Percentiles rank a stretch among this genome's conserved stretches.
These are phyloP conservation scores for Penicillium sp. DNA, from an alignment of 2,329 filamentous ascomycete species.

Conservation along the genomic window DNA sequence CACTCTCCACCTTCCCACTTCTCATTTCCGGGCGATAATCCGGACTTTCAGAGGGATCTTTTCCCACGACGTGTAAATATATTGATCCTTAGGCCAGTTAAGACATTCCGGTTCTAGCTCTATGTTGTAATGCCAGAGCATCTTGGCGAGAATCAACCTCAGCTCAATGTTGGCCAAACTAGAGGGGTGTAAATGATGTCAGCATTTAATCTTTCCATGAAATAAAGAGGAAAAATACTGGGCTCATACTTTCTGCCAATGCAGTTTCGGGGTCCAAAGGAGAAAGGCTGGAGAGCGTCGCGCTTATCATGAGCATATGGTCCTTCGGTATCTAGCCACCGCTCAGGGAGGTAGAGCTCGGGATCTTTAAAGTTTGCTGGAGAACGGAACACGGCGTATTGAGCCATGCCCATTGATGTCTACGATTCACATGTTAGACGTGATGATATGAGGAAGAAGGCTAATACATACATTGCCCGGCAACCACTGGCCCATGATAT, in stretches of 20 bases:
- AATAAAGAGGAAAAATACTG: neutral
- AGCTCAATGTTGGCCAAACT: constrained; percentile 8
- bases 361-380: constrained; percentile 7
- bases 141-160: constrained; percentile 6
- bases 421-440: neutral
- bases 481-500: constrained; percentile 4
- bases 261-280: constrained; percentile 6
- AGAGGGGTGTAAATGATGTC: neutral
- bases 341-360: constrained; percentile 2
- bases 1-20: neutral
- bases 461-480: constrained; percentile 1
- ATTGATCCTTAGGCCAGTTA: constrained; percentile 4
- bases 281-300: constrained; percentile 3
- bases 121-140: constrained; percentile 3
- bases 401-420: constrained; percentile 8
- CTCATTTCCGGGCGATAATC: constrained; percentile 1
- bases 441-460: neutral
- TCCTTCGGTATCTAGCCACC: constrained; percentile 3
- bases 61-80: constrained; percentile 6
- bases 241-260: constrained; percentile 1
- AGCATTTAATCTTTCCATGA: neutral
- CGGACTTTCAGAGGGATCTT: constrained; percentile 4
- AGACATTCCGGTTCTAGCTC: constrained; percentile 3
- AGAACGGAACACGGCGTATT: constrained; percentile 2
- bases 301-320: constrained; percentile 1